Conservation (phyloP, 106 monocot species). For the Allium cepa region DNA sequence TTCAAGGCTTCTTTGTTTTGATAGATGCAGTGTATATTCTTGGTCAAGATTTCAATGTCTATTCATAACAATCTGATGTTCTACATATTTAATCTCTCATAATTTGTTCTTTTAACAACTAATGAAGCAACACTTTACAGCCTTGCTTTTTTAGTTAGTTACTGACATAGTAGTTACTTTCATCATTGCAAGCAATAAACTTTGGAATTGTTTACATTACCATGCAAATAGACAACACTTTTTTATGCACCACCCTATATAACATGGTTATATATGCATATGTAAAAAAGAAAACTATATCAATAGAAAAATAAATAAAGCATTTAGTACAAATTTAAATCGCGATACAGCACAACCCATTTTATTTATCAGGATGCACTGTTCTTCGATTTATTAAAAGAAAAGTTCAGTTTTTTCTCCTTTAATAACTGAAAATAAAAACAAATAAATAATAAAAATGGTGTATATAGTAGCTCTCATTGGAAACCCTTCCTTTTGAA, state of each 20-base stretch:
- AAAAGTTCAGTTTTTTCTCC: no score
- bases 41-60: background rate
- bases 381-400: no score
- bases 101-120: background rate
- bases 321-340: no score
- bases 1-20: background rate
- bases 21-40: slow-evolving; percentile 5
- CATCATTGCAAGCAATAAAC: slow-evolving; percentile 18
- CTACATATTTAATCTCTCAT: background rate
- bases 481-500: slow-evolving; percentile 12
- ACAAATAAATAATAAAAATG: background rate
- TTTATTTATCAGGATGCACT: no score
- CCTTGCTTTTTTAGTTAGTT: slow-evolving; percentile 15
- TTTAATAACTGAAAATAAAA: background rate
- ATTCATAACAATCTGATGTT: background rate
- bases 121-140: slow-evolving; percentile 9
- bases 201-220: slow-evolving; percentile 11
- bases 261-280: background rate
- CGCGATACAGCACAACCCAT: no score
- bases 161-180: slow-evolving; percentile 18
- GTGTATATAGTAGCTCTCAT: background rate
- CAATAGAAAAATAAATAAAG: background rate
- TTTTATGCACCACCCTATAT: no score
- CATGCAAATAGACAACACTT: slow-evolving; percentile 1
- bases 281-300: background rate